A percentile compares a stretch with the other conserved stretches of the same genome.
These are phyloP conservation scores for Flaveria robusta DNA, from an alignment of 129 eudicot genomes.

Conservation along the genomic window DNA sequence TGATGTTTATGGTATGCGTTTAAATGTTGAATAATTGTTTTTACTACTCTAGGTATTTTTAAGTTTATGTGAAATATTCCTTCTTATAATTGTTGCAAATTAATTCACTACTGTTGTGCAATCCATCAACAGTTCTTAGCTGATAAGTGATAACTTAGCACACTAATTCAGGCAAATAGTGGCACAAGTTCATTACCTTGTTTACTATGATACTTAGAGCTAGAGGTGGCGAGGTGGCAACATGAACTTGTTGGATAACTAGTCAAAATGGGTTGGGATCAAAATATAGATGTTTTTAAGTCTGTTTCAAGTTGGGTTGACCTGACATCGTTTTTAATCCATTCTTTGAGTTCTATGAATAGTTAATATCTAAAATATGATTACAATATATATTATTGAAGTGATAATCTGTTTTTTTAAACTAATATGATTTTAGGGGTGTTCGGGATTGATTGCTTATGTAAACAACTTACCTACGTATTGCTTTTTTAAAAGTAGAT, in stretches of 20 bases:
- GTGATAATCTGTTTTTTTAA: neutral
- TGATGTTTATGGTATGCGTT: neutral
- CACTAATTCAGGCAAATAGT: neutral
- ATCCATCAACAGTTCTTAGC: neutral
- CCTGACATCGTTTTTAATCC: neutral
- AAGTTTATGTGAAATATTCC: neutral
- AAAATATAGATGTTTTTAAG: neutral
- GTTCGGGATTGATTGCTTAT: constrained; percentile 1
- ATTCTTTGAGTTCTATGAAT: neutral
- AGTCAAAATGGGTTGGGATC: constrained; percentile 4
- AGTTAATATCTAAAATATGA: neutral
- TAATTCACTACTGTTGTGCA: neutral
- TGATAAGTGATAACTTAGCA: neutral
- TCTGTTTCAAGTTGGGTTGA: neutral
- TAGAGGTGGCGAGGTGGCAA: neutral
- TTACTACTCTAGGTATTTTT: neutral
- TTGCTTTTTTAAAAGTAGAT: neutral
- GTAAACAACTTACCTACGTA: neutral
- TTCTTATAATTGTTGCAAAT: neutral
- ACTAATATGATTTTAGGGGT: neutral
- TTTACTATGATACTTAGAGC: neutral
- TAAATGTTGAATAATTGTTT: neutral
- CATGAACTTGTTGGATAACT: neutral
- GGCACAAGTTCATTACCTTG: constrained; percentile 7
- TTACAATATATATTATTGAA: neutral